Evolutionary conservation across 1,139 yeast genomes (phyloP), one percentile per base, ranked within the genome.

Genomic region (Geotrichum reessii): DNA sequence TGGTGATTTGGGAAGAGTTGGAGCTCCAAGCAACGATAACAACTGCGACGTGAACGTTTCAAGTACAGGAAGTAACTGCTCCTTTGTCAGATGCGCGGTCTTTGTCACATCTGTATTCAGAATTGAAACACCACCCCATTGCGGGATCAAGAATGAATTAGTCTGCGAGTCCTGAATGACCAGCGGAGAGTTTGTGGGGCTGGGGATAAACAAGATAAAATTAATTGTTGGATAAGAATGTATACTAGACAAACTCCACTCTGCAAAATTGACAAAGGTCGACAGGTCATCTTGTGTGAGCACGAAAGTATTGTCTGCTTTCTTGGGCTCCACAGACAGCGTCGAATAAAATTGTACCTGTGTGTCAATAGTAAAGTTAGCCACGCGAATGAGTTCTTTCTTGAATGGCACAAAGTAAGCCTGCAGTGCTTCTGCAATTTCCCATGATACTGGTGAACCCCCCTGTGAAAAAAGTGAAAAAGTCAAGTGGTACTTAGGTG

Each of bases 61-160:
- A 70, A 91, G 73, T 0, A 82, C 73, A 1, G 86, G 85, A 21
- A 75, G 66, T 59, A 92, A 74, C 54, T 83, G 86, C 0, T 71
- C 71, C 40, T 75, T 73, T 0, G 77, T 66, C 33, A 86, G 66
- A 14, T 59, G 61, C 42, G 50, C 33, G 9, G 55, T 44, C 21
- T 19, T 25, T 19, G 40, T 27, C n/a, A 49, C 56, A 5, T 48
- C 49, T 14, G 51, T 19, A 62, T 62, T 74, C 62, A 59, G 71
- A 63, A 66, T 69, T 55, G 60, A 65, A 14, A 76, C 74, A 1
- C 79, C 78, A n/a, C 98, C 98, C 96, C 96, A 92, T 73, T 89
- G 96, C 7, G 97, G 96, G 37, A 92, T 81, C 57, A 88, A 72
- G 68, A 87, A 92, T 50, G 93, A 83, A 66, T 86, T 82, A 57